Conservation (phyloP, 768 basidiomycete species). For the Amanita polypyramis region DNA sequence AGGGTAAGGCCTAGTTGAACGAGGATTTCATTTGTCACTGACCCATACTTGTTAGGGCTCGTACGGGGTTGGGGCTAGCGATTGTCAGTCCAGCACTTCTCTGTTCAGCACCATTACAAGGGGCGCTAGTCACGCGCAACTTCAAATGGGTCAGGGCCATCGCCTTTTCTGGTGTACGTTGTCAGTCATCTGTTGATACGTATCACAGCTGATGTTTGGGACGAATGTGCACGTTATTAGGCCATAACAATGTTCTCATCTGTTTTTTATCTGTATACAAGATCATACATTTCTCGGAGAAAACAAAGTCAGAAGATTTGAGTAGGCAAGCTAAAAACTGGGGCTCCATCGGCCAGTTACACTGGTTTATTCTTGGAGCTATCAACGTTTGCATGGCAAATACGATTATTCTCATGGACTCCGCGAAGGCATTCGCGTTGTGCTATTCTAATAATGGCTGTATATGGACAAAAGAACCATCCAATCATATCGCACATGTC, state of each 20-base stretch:
- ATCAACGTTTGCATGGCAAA: too few relatives aligned
- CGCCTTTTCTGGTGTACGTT: slow-evolving; percentile 24
- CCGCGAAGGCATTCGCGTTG: too few relatives aligned
- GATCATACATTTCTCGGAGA: neutral
- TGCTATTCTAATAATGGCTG: too few relatives aligned
- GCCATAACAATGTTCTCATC: neutral
- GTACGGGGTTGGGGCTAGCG: slow-evolving; percentile 25
- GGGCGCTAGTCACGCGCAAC: slow-evolving; percentile 20
- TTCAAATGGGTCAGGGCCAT: slow-evolving; percentile 23
- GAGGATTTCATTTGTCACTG: neutral
- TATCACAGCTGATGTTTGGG: neutral
- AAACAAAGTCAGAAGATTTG: neutral
- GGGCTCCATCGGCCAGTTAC: neutral
- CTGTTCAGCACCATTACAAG: slow-evolving; percentile 24
- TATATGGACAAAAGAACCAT: neutral
- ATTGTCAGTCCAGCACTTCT: slow-evolving; percentile 23
- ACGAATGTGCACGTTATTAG: neutral
- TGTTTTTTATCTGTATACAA: neutral
- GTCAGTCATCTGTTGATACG: neutral
- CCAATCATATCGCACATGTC: neutral
- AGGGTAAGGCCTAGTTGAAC: slow-evolving; percentile 18
- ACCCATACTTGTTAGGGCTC: slow-evolving; percentile 18
- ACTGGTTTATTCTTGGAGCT: too few relatives aligned
- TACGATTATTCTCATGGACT: too few relatives aligned
- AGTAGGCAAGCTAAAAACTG: neutral